Conservation (phyloP, 345 rosid genomes). For the Erucastrum elatum region DNA sequence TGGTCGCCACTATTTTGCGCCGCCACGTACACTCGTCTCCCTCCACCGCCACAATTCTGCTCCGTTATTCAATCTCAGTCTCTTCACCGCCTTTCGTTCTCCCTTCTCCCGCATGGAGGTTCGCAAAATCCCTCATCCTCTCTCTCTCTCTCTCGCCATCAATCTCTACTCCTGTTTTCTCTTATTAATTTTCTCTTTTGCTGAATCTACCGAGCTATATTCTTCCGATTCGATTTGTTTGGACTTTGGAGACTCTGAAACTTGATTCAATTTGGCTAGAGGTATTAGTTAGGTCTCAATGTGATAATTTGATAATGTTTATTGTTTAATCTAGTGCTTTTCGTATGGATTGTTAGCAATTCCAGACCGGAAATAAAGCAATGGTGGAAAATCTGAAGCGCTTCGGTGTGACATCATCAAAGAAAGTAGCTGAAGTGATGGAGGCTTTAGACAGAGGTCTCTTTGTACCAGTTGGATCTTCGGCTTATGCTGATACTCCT, state of each 20-base stretch:
- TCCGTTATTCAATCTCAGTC: constrained; percentile 24
- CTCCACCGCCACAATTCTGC: constrained; percentile 33
- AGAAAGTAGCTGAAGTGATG: constrained; percentile 78
- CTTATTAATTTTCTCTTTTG: constrained; percentile 16
- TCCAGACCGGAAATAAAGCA: constrained; percentile 52
- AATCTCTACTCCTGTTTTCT: neutral
- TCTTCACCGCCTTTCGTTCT: constrained; percentile 29
- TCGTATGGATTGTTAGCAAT: constrained; percentile 44
- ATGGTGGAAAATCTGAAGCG: constrained; percentile 77
- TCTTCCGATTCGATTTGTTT: constrained; percentile 19
- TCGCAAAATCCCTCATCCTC: neutral
- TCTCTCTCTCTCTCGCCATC: neutral
- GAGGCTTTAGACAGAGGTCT: constrained; percentile 78
- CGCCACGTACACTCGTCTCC: constrained; percentile 43
- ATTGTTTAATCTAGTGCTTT: neutral
- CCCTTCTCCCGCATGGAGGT: constrained; percentile 73
- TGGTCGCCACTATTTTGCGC: constrained; percentile 46
- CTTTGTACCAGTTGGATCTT: constrained; percentile 69
- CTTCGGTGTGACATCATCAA: constrained; percentile 62
- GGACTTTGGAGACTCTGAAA: constrained; percentile 21
- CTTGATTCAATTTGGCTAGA: constrained; percentile 7
- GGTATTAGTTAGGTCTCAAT: neutral
- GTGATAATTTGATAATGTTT: neutral
- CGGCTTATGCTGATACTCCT: constrained; percentile 83
- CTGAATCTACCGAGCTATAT: neutral